Percentiles rank a stretch among this genome's conserved stretches.
These are phyloP conservation scores for Pascua sp. DNA, from an alignment of 1,284 basidiomycete genomes.

Conservation along the genomic window DNA sequence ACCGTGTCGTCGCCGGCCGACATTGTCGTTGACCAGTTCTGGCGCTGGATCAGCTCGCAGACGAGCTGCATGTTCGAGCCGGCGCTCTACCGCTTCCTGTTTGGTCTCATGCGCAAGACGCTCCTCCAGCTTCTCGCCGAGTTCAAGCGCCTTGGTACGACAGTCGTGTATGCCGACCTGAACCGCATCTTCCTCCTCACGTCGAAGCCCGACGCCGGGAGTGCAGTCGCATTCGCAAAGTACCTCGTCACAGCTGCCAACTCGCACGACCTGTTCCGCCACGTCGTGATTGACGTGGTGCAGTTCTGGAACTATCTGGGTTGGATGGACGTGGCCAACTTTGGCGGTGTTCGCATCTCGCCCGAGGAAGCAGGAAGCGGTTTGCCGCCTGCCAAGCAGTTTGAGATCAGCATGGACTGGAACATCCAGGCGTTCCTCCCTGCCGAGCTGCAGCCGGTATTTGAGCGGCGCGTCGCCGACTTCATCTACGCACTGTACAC, in stretches of 20 bases:
- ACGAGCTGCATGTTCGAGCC: conserved; percentile 88
- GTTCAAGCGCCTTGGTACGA: conserved; percentile 90
- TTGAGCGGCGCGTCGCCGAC: conserved; percentile 68
- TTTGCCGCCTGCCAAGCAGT: conserved; percentile 27
- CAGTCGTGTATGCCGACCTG: conserved; percentile 94
- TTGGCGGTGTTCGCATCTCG: conserved; percentile 78
- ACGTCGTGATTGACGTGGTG: conserved; percentile 80
- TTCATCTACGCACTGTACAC: conserved; percentile 82
- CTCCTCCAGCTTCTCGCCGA: conserved; percentile 96
- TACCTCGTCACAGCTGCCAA: conserved; percentile 92
- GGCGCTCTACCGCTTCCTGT: conserved; percentile 86
- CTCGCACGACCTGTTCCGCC: conserved; percentile 92
- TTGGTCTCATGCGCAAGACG: conserved; percentile 95
- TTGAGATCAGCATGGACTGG: conserved; percentile 81
- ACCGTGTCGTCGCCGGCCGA: conserved; percentile 49
- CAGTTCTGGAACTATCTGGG: conserved; percentile 92
- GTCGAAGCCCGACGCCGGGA: conserved; percentile 86
- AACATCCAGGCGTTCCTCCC: conserved; percentile 93
- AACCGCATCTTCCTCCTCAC: conserved; percentile 86
- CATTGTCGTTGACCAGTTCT: conserved; percentile 77
- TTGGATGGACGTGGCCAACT: conserved; percentile 94
- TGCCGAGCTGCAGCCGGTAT: conserved; percentile 73
- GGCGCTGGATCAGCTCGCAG: conserved; percentile 90
- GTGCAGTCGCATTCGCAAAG: conserved; percentile 89
- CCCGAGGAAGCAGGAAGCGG: conserved; percentile 53